Evolutionary conservation across 2,329 filamentous ascomycete species (phyloP), one percentile per base, ranked within the genome.

Genomic region (Graphilbum ipis-grandicollis): DNA sequence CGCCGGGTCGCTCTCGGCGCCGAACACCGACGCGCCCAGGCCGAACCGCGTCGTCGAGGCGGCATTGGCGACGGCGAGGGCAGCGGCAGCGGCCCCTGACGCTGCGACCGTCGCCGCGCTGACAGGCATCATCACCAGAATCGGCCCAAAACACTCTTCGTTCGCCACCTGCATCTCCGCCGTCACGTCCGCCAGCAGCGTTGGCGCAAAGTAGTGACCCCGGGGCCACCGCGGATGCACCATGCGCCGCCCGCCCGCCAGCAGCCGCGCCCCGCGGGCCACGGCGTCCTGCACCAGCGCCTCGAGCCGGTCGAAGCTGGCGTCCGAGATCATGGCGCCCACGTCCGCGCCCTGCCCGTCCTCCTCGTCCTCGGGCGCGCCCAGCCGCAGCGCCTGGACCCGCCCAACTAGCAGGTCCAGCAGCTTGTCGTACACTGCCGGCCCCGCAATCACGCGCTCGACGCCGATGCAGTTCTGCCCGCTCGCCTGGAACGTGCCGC

Each of bases 391-490:
- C 10, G 68, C 67, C 43, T 67, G 65, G 45, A 96, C 82, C 42
- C 79, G 76, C 10, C 80, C 77, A 36, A 74, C 68, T 17, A 98
- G 70, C 42, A 75, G 65, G 5, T 64, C 56, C 36, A 93, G 60
- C 18, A 98, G 69, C 39, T 64, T 63, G 43, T 79, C 66, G 60
- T 96, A 93, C 36, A 82, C 66, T n/a, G 60, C 63, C 2, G 83
- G 77, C 14, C 81, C 68, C 19, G 79, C 83, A 47, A 96, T 77
- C 50, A 96, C 77, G 39, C 90, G 80, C 60, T 98, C 90, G 46
- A 94, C 88, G 38, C 90, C 90, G 51, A 98, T 88, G 58, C 90
- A 98, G 60, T 98, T 98, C 56, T 98, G 90, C 1, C 90, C 90
- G 14, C 85, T 79, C 36, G 85, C 85, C 57, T 98, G 90, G 59